These are phyloP conservation scores for Diplodia seriata DNA, from an alignment of 2,329 filamentous ascomycete species.

Conservation along the genomic window DNA sequence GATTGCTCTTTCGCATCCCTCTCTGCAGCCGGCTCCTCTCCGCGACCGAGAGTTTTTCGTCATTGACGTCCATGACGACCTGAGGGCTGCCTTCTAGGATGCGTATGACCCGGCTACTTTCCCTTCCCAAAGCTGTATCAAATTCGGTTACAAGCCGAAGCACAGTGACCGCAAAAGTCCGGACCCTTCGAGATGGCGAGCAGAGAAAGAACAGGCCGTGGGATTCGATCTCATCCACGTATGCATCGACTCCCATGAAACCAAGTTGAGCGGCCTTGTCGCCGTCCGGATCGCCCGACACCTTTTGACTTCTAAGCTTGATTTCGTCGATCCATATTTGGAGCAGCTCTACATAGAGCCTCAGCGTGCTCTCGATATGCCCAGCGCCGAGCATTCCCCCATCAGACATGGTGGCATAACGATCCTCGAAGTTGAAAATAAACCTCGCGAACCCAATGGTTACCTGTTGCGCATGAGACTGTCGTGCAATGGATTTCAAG, in stretches of 20 bases:
- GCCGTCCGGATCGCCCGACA: slow-evolving; percentile 68
- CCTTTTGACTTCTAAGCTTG: slow-evolving; percentile 80
- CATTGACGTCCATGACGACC: slow-evolving; percentile 88
- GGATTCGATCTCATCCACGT: slow-evolving; percentile 96
- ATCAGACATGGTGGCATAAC: slow-evolving; percentile 97
- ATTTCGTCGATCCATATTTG: slow-evolving; percentile 99
- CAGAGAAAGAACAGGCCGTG: slow-evolving; percentile 97
- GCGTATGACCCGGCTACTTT: slow-evolving; percentile 82
- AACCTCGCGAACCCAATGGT: slow-evolving; percentile 96
- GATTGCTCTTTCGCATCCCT: slow-evolving; percentile 83
- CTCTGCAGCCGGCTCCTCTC: slow-evolving; percentile 92
- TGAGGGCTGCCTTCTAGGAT: slow-evolving; percentile 90
- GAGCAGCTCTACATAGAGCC: slow-evolving; percentile 89
- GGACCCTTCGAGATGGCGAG: slow-evolving; percentile 89
- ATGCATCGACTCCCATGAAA: slow-evolving; percentile 84
- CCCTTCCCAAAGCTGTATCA: slow-evolving; percentile 83
- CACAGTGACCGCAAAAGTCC: slow-evolving; percentile 90
- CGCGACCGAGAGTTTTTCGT: slow-evolving; percentile 87
- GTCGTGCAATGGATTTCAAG: slow-evolving; percentile 90
- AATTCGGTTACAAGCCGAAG: slow-evolving; percentile 92
- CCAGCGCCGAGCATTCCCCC: slow-evolving; percentile 93
- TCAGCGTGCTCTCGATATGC: slow-evolving; percentile 93
- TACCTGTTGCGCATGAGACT: slow-evolving; percentile 92
- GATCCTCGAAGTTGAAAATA: slow-evolving; percentile 98
- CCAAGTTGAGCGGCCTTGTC: slow-evolving; percentile 76